Base-by-base conservation (phyloP, 2,329 filamentous ascomycete genomes). In the Claviceps fusiformis region DNA sequence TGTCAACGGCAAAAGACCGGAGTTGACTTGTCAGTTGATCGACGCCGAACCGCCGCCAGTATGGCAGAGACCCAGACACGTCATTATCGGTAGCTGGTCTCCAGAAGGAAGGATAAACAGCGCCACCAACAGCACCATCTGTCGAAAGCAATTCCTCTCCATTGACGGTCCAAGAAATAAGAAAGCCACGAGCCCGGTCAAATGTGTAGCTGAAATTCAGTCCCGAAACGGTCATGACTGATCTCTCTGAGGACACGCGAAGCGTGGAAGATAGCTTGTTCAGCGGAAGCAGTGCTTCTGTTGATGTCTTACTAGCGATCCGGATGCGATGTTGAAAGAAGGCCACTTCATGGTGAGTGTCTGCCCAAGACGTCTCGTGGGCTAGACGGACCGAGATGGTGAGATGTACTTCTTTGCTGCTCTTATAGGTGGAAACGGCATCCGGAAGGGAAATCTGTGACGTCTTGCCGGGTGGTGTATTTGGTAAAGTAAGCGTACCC, bases 1-100 rank as follows among this genome's bases (percentile, higher is more conserved):
- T 44, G 75, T 67, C 7, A 69, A 73, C 24, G 6, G 27, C n/a
- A 5, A 54, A 44, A n/a, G 53, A 54, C 31, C 75, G 72, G 17
- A 78, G 67, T 48, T 77, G 73, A 43, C 70, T 71, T 2, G 72
- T 73, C 33, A 80, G 63, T 2, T 62, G 62, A 55, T 79, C 67
- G 8, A 80, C 68, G 0, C 76, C 75, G 52, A 75, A 75, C 19
- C 73, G 70, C 48, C 74, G 68, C 82, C 83, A 86, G 59, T 84
- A 79, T 5, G 73, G 74, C 3, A 77, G 72, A 11, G 79, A 77
- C 17, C 67, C 62, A 0, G 77, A 73, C 0, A 71, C 69, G 61
- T 87, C 83, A 61, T 87, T 87, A 15, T 87, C 80, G 0, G 82
- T 86, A 15, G 77, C 75, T 0, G 83, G 79, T 5, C 83, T 79